Evolutionary conservation across 192 early-diverging fungal genomes (phyloP).

Genomic region (Gigaspora rosea): DNA sequence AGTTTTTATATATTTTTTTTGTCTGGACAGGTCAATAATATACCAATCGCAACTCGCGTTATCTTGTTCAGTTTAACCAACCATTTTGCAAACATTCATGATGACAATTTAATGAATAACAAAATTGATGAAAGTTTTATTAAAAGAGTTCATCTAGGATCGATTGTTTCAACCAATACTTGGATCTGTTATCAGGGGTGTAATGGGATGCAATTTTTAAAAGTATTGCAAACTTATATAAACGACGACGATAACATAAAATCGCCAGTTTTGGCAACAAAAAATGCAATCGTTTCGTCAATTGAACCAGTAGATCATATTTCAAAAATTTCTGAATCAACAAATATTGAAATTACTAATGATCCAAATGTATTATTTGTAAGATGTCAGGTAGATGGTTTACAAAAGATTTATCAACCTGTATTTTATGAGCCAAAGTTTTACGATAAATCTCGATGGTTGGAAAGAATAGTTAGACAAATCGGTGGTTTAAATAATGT

Average conservation of each 20-base stretch:
- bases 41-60: conserved; percentile 7
- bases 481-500: conserved; percentile 45
- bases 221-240: not conserved
- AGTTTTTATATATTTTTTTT: not conserved
- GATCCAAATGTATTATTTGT: not conserved
- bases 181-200: not conserved
- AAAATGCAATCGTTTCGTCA: not conserved
- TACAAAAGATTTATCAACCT: not conserved
- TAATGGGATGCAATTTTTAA: conserved; percentile 1
- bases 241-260: not conserved
- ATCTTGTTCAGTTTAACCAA: not conserved
- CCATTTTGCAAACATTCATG: not conserved
- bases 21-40: not conserved
- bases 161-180: not conserved
- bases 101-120: not conserved
- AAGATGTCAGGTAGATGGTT: not conserved
- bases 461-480: not conserved
- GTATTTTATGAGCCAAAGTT: not conserved
- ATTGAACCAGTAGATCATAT: not conserved
- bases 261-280: not conserved
- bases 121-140: not conserved
- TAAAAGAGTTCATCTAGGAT: conserved; percentile 1
- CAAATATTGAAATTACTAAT: conserved; percentile 2
- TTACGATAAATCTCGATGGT: conserved; percentile 1
- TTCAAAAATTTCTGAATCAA: conserved; percentile 15